Evolutionary conservation across 148 eudicot species (phyloP), one percentile per base, ranked within the genome.

Genomic region (Selenicereus undatus): DNA sequence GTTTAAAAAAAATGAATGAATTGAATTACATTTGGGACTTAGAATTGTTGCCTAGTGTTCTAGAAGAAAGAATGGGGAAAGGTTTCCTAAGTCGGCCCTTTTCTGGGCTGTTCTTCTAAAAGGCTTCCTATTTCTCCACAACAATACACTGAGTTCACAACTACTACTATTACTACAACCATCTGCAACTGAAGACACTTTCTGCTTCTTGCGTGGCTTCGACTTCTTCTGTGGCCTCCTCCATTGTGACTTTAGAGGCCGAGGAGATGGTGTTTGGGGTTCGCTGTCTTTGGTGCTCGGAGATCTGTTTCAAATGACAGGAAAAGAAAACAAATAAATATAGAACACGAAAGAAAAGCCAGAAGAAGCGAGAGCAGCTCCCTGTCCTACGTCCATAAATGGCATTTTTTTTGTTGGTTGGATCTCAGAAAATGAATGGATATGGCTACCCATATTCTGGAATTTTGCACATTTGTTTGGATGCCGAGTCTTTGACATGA

Each of bases 201-300:
- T 93, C 66, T 71, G 83, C 81, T 80, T 86, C 78, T 58, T 48
- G 48, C 78, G 82, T 5, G 91, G 79, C 62, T 89, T 88, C 3
- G 70, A 66, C 73, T 84, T 89, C 82, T 74, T 89, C 82, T 74
- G 76, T 26, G 84, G 85, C 78, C 83, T 88, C 78, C 83, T 88
- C 87, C 89, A 86, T 71, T 91, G 82, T 16, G 87, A 83, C 79
- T 85, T 89, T 3, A 82, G 82, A 45, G 81, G 88, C 74, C 89
- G 84, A 18, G 95, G 98, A 71, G 98, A 90, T 0, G 99, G 99
- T 52, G 99, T 97, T 77, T 94, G 93, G 22, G 99, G 98, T 86
- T 91, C 97, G 68, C 90, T 91, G 21, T 84, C 86, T 81, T 91
- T 92, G 32, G 80, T 62, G 69, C 88, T 86, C 76, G 68, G 74